Evolutionary conservation across 2,329 filamentous ascomycete genomes (phyloP).

Genomic region (Clonostachys solani): DNA sequence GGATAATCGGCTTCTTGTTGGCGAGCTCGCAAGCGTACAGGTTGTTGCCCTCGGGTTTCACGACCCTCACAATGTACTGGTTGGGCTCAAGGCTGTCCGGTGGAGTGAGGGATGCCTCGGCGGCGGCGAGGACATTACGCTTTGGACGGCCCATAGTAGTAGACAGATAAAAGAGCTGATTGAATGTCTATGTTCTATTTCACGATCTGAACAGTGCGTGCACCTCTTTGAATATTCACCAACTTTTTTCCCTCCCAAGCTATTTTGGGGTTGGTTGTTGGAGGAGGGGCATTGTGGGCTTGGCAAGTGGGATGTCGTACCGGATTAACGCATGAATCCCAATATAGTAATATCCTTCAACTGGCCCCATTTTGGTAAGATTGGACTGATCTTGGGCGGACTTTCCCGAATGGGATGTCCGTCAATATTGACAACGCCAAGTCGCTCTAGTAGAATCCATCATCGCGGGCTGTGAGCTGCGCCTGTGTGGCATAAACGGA

Average conservation of each 20-base stretch:
- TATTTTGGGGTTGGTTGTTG: too few relatives aligned
- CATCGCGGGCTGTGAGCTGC: too few relatives aligned
- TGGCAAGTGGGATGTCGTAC: background rate
- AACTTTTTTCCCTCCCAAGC: too few relatives aligned
- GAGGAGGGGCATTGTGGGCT: background rate
- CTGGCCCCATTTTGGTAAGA: too few relatives aligned
- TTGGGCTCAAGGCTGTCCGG: conserved; percentile 53
- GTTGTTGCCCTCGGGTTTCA: conserved; percentile 84
- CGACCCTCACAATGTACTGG: conserved; percentile 70
- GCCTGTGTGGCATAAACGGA: too few relatives aligned
- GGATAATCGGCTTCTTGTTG: conserved; percentile 59
- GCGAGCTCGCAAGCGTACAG: conserved; percentile 78
- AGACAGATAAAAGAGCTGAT: background rate
- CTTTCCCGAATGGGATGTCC: too few relatives aligned
- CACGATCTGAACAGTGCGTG: too few relatives aligned
- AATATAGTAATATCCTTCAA: conserved; percentile 2
- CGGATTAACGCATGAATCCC: conserved; percentile 4
- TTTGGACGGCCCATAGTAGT: conserved; percentile 43
- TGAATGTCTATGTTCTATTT: background rate
- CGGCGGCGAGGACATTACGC: conserved; percentile 72
- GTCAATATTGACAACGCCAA: too few relatives aligned
- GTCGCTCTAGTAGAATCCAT: too few relatives aligned
- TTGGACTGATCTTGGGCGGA: too few relatives aligned
- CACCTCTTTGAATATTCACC: too few relatives aligned
- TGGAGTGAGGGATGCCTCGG: conserved; percentile 63